phyloP scores from a whole-genome alignment of 495 filamentous ascomycete genomes.

The Neurospora sublineolata region DNA sequence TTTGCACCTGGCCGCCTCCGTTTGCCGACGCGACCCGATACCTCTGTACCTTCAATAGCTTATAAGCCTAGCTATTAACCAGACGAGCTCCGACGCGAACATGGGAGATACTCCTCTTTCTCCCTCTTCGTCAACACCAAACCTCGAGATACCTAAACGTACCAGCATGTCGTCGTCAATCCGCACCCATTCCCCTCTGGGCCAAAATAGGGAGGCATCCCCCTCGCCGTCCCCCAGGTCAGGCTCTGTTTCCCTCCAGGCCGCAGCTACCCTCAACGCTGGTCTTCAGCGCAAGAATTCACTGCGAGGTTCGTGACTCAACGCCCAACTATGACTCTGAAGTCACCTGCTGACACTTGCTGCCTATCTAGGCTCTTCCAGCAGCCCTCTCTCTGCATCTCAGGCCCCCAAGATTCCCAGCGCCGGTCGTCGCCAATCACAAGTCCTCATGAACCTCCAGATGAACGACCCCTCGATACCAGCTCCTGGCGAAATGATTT shows the following conservation, averaged over 20 bases:
- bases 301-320: conserved; percentile 33
- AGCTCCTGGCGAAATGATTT: conserved; percentile 51
- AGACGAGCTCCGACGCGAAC: background rate
- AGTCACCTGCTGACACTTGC: conserved; percentile 7
- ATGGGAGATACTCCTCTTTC: background rate
- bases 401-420: conserved; percentile 45
- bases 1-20: background rate
- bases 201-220: conserved; percentile 21
- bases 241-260: conserved; percentile 52
- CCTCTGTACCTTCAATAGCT: background rate
- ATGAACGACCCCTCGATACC: conserved; percentile 56
- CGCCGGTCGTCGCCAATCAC: conserved; percentile 51
- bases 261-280: conserved; percentile 58
- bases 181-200: conserved; percentile 32
- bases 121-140: conserved; percentile 15
- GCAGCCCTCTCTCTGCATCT: conserved; percentile 31
- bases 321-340: background rate
- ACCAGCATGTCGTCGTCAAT: conserved; percentile 22
- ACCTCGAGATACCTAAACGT: conserved; percentile 1
- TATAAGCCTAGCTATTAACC: background rate
- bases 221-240: conserved; percentile 46
- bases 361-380: conserved; percentile 36
- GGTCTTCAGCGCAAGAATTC: conserved; percentile 54
- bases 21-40: background rate
- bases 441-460: conserved; percentile 61